Evolutionary conservation across 1,139 yeast species (phyloP), one percentile per base, ranked within the genome.

Genomic region (Taphrina betulina): DNA sequence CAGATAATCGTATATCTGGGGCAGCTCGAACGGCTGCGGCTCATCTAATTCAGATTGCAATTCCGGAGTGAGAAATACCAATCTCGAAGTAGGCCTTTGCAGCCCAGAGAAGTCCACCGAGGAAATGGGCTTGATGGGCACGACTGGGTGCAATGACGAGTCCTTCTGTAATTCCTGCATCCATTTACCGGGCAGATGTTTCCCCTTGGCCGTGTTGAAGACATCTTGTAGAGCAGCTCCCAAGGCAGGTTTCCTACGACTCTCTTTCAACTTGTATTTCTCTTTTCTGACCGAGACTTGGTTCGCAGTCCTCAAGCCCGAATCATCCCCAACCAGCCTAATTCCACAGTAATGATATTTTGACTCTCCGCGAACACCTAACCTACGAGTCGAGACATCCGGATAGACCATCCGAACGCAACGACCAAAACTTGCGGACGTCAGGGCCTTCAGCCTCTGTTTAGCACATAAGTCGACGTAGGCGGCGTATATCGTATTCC

Each of bases 311-410:
- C 54, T 41, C 54, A 38, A 19, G 16, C 44, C 54, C 5, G 54
- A 17, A 17, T 65, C 73, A 50, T 80, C 85, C 7, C 80, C 85
- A 17, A 78, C 71, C 54, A 89, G 69, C 63, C 78, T 78, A 53
- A 89, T 75, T 1, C 96, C 96, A 71, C 95, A 87, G 68, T 89
- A 90, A 67, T 89, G 95, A 68, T 90, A 89, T 66, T 87, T 86
- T 19, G 92, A 83, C 66, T 85, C 90, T 5, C 96, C 96, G 55
- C 96, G 75, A 71, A 84, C 83, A 10, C 96, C 97, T 59, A 89
- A 73, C 60, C 97, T 76, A 63, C 96, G 77, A 0, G 95, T 86
- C 29, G 86, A 83, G 61, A 88, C 74, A 57, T 75, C 76, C 1
- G 96, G 96, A 65, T 80, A 88, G 12, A 84, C 72, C 5, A 83